These are phyloP conservation scores for Chiua virens DNA, from an alignment of 768 basidiomycete species.

Conservation along the genomic window DNA sequence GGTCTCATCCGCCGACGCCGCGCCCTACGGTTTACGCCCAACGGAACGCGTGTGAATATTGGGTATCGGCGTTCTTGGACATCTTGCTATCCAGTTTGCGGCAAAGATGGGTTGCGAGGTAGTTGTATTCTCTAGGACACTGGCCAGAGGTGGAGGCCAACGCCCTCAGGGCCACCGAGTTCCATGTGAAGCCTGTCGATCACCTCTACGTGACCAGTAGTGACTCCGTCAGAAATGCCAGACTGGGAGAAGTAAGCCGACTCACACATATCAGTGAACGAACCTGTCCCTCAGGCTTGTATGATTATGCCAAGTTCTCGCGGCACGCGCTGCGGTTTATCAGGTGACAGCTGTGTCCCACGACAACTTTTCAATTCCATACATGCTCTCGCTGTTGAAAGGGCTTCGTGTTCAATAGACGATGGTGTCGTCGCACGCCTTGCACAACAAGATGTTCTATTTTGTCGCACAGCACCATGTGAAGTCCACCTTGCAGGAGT, in stretches of 20 bases:
- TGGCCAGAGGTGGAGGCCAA: constrained; percentile 25
- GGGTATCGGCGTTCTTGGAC: constrained; percentile 31
- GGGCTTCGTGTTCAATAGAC: constrained; percentile 15
- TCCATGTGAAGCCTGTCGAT: constrained; percentile 6
- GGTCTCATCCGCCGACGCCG: constrained; percentile 22
- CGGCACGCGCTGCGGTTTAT: constrained; percentile 13
- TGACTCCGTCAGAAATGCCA: constrained; percentile 3
- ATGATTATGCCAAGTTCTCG: constrained; percentile 13
- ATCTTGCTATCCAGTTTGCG: constrained; percentile 29
- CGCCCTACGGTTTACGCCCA: constrained; percentile 20
- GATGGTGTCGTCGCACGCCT: background rate
- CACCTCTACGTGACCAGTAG: too few species aligned
- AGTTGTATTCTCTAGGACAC: constrained; percentile 22
- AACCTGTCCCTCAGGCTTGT: background rate
- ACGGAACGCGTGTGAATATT: constrained; percentile 28
- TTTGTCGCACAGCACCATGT: constrained; percentile 23
- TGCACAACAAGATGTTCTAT: constrained; percentile 22
- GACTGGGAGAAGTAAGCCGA: constrained; percentile 7
- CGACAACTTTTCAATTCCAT: constrained; percentile 14
- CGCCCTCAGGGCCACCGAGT: constrained; percentile 27
- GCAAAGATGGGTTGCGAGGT: constrained; percentile 31
- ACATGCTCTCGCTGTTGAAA: constrained; percentile 8
- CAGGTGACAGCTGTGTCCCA: constrained; percentile 18
- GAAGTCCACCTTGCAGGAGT: constrained; percentile 25
- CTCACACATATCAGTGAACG: too few species aligned